A percentile compares a stretch with the other conserved stretches of the same genome.
Conservation (phyloP, 2,329 filamentous ascomycete genomes). For the Neoascochyta sp. region DNA sequence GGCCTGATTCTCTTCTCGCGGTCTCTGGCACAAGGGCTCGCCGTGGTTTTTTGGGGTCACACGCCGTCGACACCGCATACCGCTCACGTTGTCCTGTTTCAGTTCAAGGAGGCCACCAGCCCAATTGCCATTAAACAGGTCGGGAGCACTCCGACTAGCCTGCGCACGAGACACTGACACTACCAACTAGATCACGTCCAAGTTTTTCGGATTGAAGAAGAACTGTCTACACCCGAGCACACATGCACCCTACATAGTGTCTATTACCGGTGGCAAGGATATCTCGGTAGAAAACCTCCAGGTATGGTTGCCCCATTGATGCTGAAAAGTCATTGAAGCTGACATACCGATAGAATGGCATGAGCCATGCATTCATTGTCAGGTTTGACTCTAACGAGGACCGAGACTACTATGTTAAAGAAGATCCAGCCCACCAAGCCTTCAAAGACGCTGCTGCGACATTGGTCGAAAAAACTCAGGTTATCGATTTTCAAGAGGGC, state of each 20-base stretch:
- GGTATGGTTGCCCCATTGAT: no score
- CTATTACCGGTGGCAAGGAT: slow-evolving; percentile 31
- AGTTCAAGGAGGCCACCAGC: slow-evolving; percentile 29
- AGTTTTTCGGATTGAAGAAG: slow-evolving; percentile 31
- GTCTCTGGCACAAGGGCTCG: slow-evolving; percentile 15
- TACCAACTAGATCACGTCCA: slow-evolving; percentile 25
- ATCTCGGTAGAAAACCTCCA: slow-evolving; percentile 33
- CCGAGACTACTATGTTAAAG: slow-evolving; percentile 43
- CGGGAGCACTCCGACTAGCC: slow-evolving; percentile 2
- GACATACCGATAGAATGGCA: slow-evolving; percentile 44
- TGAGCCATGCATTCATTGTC: slow-evolving; percentile 45
- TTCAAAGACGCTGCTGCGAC: slow-evolving; percentile 37
- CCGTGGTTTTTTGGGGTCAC: slow-evolving; percentile 15
- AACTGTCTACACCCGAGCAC: slow-evolving; percentile 28
- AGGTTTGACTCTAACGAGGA: slow-evolving; percentile 42
- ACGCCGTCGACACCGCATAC: slow-evolving; percentile 19
- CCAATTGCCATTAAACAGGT: slow-evolving; percentile 29
- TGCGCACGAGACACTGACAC: slow-evolving; percentile 10
- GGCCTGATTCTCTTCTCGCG: slow-evolving; percentile 17
- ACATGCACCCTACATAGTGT: slow-evolving; percentile 24
- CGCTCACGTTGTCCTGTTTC: slow-evolving; percentile 33
- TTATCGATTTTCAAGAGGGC: slow-evolving; percentile 41
- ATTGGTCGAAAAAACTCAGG: slow-evolving; percentile 39
- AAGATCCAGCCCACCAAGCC: slow-evolving; percentile 39
- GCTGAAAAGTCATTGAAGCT: slow-evolving; percentile 48